phyloP scores from a whole-genome alignment of 352 stramenopile genomes.

The Phytophthora cajani region DNA sequence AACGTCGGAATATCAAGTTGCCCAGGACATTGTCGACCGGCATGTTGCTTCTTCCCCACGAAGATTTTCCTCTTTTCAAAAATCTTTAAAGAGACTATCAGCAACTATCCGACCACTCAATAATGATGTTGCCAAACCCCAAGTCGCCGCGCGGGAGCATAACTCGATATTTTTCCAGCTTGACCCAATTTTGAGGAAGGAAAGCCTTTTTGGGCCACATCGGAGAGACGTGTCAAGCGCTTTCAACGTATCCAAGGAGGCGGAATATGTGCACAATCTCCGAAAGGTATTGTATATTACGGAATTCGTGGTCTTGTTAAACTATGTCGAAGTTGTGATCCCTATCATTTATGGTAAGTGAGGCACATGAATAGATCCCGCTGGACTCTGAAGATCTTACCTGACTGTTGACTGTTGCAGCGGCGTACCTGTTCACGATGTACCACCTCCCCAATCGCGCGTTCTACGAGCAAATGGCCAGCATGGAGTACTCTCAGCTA shows the following conservation, averaged over 20 bases:
- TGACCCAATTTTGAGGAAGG: background rate
- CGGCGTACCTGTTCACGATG: slow-evolving; percentile 24
- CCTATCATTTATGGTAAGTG: slow-evolving; percentile 43
- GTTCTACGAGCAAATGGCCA: slow-evolving; percentile 34
- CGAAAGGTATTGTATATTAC: slow-evolving; percentile 41
- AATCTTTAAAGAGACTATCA: background rate
- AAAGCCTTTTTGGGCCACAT: background rate
- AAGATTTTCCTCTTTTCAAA: slow-evolving; percentile 2
- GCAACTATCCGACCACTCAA: background rate
- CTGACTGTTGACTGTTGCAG: slow-evolving; percentile 2
- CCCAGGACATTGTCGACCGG: slow-evolving; percentile 14
- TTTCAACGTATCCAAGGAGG: background rate
- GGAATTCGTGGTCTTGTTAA: slow-evolving; percentile 44
- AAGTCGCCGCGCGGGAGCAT: background rate
- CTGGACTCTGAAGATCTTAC: background rate
- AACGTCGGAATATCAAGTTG: background rate
- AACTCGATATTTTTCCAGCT: background rate
- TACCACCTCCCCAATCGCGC: slow-evolving; percentile 35
- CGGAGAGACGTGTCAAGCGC: background rate
- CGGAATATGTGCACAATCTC: slow-evolving; percentile 21
- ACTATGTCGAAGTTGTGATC: slow-evolving; percentile 44
- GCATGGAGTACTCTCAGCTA: slow-evolving; percentile 22
- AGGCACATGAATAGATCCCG: background rate
- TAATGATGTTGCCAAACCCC: background rate
- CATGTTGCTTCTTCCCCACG: background rate